Percentiles rank a stretch among this genome's conserved stretches.
Conservation (phyloP, 345 rosid species). For the Arabidopsis suecica region DNA sequence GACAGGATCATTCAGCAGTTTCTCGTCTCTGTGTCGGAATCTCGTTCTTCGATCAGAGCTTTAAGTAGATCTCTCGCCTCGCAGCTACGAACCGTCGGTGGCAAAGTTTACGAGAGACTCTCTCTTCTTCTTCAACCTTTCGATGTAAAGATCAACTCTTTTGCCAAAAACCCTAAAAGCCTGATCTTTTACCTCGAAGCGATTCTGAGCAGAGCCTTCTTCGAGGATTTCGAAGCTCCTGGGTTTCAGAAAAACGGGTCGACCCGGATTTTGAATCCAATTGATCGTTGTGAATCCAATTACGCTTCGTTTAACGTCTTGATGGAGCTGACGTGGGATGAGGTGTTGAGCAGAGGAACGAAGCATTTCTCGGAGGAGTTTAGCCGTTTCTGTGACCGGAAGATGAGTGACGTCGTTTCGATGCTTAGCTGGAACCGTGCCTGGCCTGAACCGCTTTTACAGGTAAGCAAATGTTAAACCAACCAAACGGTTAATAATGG, state of each 20-base stretch:
- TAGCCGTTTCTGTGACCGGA: slow-evolving; percentile 84
- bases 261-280: slow-evolving; percentile 71
- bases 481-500: slow-evolving; percentile 13
- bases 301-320: slow-evolving; percentile 63
- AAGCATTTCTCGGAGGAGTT: slow-evolving; percentile 90
- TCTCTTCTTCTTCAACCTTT: slow-evolving; percentile 75
- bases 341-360: slow-evolving; percentile 80
- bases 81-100: slow-evolving; percentile 70
- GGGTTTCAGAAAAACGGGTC: slow-evolving; percentile 70
- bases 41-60: slow-evolving; percentile 62
- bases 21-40: slow-evolving; percentile 68
- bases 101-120: slow-evolving; percentile 62
- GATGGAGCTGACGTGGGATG: slow-evolving; percentile 80
- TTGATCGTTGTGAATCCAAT: slow-evolving; percentile 71
- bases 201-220: slow-evolving; percentile 70
- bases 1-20: slow-evolving; percentile 72
- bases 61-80: slow-evolving; percentile 68
- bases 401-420: slow-evolving; percentile 86
- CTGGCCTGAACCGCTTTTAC: slow-evolving; percentile 88
- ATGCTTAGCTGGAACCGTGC: slow-evolving; percentile 85
- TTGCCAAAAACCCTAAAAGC: slow-evolving; percentile 64
- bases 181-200: slow-evolving; percentile 71
- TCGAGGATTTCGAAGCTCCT: slow-evolving; percentile 81
- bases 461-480: slow-evolving; percentile 40
- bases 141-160: slow-evolving; percentile 61